Evolutionary conservation across 139 green algal genomes (phyloP).

Genomic region (Desmodesmus armatus): DNA sequence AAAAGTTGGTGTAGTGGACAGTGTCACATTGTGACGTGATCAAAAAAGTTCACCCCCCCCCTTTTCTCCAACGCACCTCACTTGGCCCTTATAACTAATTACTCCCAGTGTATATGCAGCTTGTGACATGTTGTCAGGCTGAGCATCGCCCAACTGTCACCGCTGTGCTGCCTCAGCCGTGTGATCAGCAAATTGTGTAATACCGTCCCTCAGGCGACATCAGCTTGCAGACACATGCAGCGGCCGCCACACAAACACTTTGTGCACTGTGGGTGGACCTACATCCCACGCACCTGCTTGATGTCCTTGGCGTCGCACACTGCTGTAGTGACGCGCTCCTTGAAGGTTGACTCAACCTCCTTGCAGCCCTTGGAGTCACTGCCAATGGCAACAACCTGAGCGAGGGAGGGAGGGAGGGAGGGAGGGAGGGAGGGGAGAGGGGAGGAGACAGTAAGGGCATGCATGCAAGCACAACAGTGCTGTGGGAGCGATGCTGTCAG

Average conservation of each 20-base stretch:
- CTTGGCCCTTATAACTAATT: not conserved
- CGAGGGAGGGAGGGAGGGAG: not conserved
- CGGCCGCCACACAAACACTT: not conserved
- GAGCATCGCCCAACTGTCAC: not conserved
- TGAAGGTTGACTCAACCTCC: not conserved
- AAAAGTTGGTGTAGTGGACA: not conserved
- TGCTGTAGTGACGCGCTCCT: not conserved
- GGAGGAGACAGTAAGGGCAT: not conserved
- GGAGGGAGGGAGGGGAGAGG: not conserved
- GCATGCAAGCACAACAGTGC: not conserved
- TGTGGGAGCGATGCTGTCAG: not conserved
- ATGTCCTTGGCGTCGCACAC: not conserved
- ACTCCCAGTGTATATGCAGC: not conserved
- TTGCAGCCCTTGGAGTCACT: not conserved
- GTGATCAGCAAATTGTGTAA: not conserved
- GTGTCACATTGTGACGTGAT: not conserved
- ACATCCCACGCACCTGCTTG: not conserved
- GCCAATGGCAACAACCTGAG: slow-evolving; percentile 11
- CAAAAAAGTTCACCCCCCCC: not conserved
- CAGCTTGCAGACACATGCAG: not conserved
- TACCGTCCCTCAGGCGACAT: not conserved
- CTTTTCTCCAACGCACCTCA: not conserved
- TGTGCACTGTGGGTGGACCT: no score
- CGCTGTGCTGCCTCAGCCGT: not conserved
- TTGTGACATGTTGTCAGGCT: not conserved